These are phyloP conservation scores for Colletotrichum godetiae DNA, from an alignment of 2,329 filamentous ascomycete species.

Conservation along the genomic window DNA sequence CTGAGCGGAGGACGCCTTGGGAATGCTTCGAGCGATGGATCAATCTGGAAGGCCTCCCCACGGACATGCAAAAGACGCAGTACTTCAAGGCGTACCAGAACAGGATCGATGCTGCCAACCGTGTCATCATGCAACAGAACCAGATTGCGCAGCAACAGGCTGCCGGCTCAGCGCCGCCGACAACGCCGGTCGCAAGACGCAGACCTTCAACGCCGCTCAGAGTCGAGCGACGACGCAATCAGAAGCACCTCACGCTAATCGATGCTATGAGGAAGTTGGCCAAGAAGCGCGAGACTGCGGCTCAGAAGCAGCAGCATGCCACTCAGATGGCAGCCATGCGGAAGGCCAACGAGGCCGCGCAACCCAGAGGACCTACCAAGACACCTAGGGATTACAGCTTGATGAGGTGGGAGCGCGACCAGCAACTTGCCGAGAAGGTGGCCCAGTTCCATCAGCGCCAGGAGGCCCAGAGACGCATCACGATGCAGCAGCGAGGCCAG, in stretches of 20 bases:
- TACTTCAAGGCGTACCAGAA: constrained; percentile 85
- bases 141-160: constrained; percentile 58
- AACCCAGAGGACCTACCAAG: constrained; percentile 65
- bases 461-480: constrained; percentile 63
- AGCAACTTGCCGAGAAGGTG: constrained; percentile 72
- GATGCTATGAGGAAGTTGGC: constrained; percentile 96
- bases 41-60: constrained; percentile 86
- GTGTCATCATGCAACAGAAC: constrained; percentile 64
- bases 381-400: constrained; percentile 93
- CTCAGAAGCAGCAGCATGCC: constrained; percentile 89
- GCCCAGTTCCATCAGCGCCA: constrained; percentile 68
- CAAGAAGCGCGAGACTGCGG: constrained; percentile 88
- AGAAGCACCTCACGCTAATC: constrained; percentile 87
- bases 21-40: constrained; percentile 99
- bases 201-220: constrained; percentile 82
- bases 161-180: constrained; percentile 50
- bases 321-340: constrained; percentile 81
- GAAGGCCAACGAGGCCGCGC: constrained; percentile 77
- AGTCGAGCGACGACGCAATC: constrained; percentile 87
- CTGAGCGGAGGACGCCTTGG: constrained; percentile 94
- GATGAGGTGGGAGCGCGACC: constrained; percentile 87
- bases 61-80: constrained; percentile 93
- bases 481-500: constrained; percentile 58
- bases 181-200: constrained; percentile 66
- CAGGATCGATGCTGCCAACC: constrained; percentile 70